A percentile compares a stretch with the other conserved stretches of the same genome.
These are phyloP conservation scores for Septoria linicola DNA, from an alignment of 2,329 filamentous ascomycete genomes.

Conservation along the genomic window DNA sequence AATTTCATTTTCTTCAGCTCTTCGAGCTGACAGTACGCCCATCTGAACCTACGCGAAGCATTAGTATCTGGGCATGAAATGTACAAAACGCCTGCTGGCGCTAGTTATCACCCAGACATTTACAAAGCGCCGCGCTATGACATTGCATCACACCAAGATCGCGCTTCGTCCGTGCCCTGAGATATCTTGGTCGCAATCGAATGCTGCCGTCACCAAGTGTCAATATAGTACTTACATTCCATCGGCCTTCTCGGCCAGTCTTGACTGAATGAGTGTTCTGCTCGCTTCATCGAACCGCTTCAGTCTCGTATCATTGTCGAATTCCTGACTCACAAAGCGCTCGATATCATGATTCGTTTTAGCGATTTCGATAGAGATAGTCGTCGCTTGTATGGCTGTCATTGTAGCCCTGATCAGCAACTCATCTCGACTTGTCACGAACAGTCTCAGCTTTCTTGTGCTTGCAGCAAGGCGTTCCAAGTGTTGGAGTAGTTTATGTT, in stretches of 20 bases:
- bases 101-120: too few species aligned
- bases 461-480: neutral
- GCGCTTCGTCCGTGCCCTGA: too few species aligned
- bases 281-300: neutral
- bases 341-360: constrained; percentile 10
- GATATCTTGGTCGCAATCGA: too few species aligned
- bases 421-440: constrained; percentile 11
- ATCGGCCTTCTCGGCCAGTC: constrained; percentile 20
- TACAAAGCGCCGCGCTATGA: too few species aligned
- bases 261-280: constrained; percentile 17
- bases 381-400: neutral
- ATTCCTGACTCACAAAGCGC: constrained; percentile 8
- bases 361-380: neutral
- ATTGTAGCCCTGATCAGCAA: neutral
- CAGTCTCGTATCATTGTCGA: neutral
- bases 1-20: constrained; percentile 21
- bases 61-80: neutral
- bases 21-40: constrained; percentile 29
- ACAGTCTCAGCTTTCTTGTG: neutral
- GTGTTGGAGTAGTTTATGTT: constrained; percentile 12
- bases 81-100: too few species aligned
- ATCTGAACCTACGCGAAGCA: constrained; percentile 25
- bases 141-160: too few species aligned
- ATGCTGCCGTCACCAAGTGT: too few species aligned
- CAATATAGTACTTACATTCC: constrained; percentile 32